A percentile compares a stretch with the other conserved stretches of the same genome.
phyloP scores from a whole-genome alignment of 148 eudicot species.

The Polygonum maritimum region DNA sequence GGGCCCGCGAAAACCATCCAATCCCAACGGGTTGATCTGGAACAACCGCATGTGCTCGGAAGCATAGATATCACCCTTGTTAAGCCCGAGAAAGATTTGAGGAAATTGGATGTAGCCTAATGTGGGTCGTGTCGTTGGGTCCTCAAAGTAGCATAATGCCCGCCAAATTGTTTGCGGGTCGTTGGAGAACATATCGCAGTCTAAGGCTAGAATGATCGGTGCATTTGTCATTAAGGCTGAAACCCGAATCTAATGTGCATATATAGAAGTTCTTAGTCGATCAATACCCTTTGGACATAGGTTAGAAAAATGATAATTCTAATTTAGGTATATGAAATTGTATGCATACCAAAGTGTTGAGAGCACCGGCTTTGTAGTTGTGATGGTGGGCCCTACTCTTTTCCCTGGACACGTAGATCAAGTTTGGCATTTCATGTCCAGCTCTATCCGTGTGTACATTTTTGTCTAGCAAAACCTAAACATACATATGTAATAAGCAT shows the following conservation, averaged over 20 bases:
- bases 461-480: slow-evolving; percentile 38
- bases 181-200: slow-evolving; percentile 76
- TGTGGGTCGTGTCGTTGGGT: slow-evolving; percentile 22
- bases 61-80: slow-evolving; percentile 47
- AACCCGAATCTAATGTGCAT: slow-evolving; percentile 35
- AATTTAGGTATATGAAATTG: no score
- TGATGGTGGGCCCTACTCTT: slow-evolving; percentile 45
- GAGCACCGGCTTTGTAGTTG: slow-evolving; percentile 85
- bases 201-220: slow-evolving; percentile 57
- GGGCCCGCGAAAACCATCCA: slow-evolving; percentile 73
- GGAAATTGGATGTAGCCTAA: slow-evolving; percentile 66
- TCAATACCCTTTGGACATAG: no score
- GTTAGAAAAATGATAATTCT: no score
- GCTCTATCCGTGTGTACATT: slow-evolving; percentile 29
- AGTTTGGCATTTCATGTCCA: slow-evolving; percentile 51
- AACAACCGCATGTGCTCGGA: slow-evolving; percentile 41
- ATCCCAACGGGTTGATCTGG: slow-evolving; percentile 36
- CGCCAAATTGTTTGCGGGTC: slow-evolving; percentile 58
- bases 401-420: slow-evolving; percentile 63
- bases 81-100: slow-evolving; percentile 45
- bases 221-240: slow-evolving; percentile 79
- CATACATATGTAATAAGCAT: neutral
- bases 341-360: slow-evolving; percentile 44
- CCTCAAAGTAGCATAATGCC: slow-evolving; percentile 47
- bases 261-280: no score